Percentiles rank a stretch among this genome's conserved stretches.
phyloP scores from a whole-genome alignment of 345 rosid species.

The Kandelia obovata region DNA sequence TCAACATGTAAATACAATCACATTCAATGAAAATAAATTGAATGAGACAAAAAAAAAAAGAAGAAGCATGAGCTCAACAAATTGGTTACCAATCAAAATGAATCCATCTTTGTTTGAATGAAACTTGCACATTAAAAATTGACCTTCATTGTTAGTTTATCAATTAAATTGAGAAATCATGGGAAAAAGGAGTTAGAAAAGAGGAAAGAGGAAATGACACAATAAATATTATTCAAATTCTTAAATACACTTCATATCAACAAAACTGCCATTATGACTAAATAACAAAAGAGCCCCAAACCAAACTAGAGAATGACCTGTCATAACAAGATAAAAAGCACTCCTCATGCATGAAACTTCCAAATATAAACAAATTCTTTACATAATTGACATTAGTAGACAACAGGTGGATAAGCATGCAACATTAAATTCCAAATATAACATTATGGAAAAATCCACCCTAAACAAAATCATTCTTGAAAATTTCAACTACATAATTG shows the following conservation, averaged over 20 bases:
- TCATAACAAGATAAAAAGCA: slow-evolving; percentile 4
- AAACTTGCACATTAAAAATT: background rate
- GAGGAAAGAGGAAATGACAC: background rate
- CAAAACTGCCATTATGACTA: background rate
- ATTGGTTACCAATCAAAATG: background rate
- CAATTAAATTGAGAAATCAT: background rate
- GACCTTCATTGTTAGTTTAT: background rate
- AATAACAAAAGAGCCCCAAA: background rate
- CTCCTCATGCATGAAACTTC: slow-evolving; percentile 16
- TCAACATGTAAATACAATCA: slow-evolving; percentile 15
- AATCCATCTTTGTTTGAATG: background rate
- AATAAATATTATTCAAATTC: background rate
- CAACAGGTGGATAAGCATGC: slow-evolving; percentile 38
- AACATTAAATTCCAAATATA: slow-evolving; percentile 9
- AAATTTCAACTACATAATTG: background rate
- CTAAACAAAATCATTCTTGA: background rate
- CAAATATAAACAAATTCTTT: slow-evolving; percentile 18
- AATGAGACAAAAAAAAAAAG: background rate
- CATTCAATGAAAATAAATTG: background rate
- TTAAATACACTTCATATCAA: background rate
- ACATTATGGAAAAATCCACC: background rate
- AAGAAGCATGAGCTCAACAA: background rate
- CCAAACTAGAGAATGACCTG: background rate
- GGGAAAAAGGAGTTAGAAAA: background rate
- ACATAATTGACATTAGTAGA: slow-evolving; percentile 8